Conservation (phyloP, 2,329 filamentous ascomycete genomes). For the Fusarium agapanthi region DNA sequence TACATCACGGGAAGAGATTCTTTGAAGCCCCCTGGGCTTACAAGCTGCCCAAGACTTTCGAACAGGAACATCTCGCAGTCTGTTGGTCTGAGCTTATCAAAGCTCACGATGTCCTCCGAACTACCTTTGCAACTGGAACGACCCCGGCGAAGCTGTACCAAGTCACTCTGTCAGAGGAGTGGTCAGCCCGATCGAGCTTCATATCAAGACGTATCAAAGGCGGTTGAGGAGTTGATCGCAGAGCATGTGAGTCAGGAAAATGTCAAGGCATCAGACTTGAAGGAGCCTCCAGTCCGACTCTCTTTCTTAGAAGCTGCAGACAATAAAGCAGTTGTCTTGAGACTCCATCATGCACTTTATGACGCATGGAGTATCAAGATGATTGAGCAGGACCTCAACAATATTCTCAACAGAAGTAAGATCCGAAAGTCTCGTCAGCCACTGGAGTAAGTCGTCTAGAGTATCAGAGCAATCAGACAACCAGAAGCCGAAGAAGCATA, state of each 20-base stretch:
- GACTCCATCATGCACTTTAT: constrained; percentile 19
- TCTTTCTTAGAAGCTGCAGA: constrained; percentile 6
- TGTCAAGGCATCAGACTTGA: neutral
- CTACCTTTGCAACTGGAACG: neutral
- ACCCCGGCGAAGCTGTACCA: neutral
- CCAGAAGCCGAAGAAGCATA: neutral
- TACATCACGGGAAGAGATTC: constrained; percentile 16
- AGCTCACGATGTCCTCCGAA: constrained; percentile 8
- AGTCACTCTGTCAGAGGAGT: neutral
- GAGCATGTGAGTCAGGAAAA: neutral
- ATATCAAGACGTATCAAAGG: neutral
- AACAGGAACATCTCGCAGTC: neutral
- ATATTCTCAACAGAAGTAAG: neutral
- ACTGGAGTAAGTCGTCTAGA: neutral
- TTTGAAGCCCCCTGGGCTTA: constrained; percentile 24
- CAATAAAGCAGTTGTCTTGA: constrained; percentile 8
- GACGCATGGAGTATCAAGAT: constrained; percentile 26
- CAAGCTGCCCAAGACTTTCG: neutral
- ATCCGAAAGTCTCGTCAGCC: neutral
- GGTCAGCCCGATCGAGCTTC: neutral
- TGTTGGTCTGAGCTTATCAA: neutral
- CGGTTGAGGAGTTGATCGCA: neutral
- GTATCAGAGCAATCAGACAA: neutral
- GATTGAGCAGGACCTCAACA: constrained; percentile 1
- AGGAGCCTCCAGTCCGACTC: neutral